Percentiles rank a stretch among this genome's conserved stretches.
These are phyloP conservation scores for Teratosphaeria destructans DNA, from an alignment of 2,329 filamentous ascomycete species.

Conservation along the genomic window DNA sequence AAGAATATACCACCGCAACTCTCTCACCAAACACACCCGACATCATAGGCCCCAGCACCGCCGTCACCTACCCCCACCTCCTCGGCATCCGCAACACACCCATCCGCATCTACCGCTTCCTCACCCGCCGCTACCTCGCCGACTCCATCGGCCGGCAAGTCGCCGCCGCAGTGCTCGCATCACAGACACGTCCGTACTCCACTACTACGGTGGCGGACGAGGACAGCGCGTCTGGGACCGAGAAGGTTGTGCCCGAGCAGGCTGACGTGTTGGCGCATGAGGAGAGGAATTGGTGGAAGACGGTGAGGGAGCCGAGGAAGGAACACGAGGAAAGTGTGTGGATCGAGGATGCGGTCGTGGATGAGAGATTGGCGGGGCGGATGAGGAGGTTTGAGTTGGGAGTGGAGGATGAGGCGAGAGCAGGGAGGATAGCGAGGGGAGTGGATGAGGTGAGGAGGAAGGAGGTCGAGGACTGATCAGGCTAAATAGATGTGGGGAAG, in stretches of 20 bases:
- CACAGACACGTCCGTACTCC: slow-evolving; percentile 36
- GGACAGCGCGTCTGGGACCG: slow-evolving; percentile 14
- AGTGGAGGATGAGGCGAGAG: slow-evolving; percentile 59
- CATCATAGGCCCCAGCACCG: slow-evolving; percentile 60
- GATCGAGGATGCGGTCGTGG: slow-evolving; percentile 63
- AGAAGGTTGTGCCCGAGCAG: slow-evolving; percentile 46
- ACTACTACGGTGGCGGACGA: slow-evolving; percentile 13
- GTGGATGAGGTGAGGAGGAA: slow-evolving; percentile 1
- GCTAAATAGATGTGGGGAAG: neutral
- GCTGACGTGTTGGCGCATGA: slow-evolving; percentile 56
- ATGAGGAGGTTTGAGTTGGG: slow-evolving; percentile 71
- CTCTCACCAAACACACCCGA: slow-evolving; percentile 57
- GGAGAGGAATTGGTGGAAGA: slow-evolving; percentile 77
- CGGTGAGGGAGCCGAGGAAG: slow-evolving; percentile 46
- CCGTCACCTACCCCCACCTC: slow-evolving; percentile 75
- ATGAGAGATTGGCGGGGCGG: slow-evolving; percentile 61
- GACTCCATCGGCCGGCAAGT: slow-evolving; percentile 81
- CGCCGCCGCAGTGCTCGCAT: slow-evolving; percentile 67
- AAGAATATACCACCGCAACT: slow-evolving; percentile 57
- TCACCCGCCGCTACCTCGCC: slow-evolving; percentile 74
- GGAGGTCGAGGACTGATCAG: neutral
- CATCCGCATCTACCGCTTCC: slow-evolving; percentile 73
- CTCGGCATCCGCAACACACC: slow-evolving; percentile 89
- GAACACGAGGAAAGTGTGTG: slow-evolving; percentile 54
- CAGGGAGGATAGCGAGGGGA: slow-evolving; percentile 32